Evolutionary conservation across 176 grass and related monocot genomes (phyloP).

Genomic region (Oryza glaberrima): DNA sequence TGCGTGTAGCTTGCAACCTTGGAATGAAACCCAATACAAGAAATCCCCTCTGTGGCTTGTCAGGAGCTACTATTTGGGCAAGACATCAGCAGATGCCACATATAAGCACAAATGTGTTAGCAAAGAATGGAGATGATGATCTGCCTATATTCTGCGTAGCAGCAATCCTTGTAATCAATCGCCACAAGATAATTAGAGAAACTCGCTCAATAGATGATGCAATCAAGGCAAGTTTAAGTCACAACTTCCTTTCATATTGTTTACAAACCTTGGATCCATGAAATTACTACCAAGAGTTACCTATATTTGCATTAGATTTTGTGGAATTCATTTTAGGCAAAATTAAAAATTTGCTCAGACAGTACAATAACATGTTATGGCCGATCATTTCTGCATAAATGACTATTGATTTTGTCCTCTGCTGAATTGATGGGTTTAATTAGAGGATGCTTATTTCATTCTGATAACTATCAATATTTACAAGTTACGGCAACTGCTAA

Average conservation of each 20-base stretch:
- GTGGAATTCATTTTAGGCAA: neutral
- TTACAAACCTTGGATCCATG: neutral
- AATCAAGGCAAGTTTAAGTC: slow-evolving; percentile 58
- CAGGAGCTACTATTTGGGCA: slow-evolving; percentile 85
- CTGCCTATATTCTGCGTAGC: slow-evolving; percentile 89
- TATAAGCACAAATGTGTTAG: slow-evolving; percentile 33
- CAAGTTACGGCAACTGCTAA: neutral
- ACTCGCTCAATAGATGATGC: slow-evolving; percentile 89
- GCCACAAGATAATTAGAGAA: slow-evolving; percentile 91
- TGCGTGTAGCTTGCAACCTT: slow-evolving; percentile 45
- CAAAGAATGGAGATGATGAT: slow-evolving; percentile 68
- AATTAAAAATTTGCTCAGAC: neutral
- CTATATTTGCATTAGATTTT: slow-evolving; percentile 6
- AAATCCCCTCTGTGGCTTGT: slow-evolving; percentile 79
- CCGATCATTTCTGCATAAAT: neutral
- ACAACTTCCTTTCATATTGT: slow-evolving; percentile 28
- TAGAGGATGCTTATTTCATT: neutral
- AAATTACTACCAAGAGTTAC: neutral
- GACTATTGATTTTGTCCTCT: neutral
- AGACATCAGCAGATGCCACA: slow-evolving; percentile 50
- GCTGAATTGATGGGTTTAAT: neutral
- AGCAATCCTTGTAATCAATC: slow-evolving; percentile 85
- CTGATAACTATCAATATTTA: neutral
- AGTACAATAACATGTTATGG: neutral
- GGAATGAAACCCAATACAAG: slow-evolving; percentile 59